A percentile compares a stretch with the other conserved stretches of the same genome.
These are phyloP conservation scores for Marvania coccoides DNA, from an alignment of 139 green algal species.

Conservation along the genomic window DNA sequence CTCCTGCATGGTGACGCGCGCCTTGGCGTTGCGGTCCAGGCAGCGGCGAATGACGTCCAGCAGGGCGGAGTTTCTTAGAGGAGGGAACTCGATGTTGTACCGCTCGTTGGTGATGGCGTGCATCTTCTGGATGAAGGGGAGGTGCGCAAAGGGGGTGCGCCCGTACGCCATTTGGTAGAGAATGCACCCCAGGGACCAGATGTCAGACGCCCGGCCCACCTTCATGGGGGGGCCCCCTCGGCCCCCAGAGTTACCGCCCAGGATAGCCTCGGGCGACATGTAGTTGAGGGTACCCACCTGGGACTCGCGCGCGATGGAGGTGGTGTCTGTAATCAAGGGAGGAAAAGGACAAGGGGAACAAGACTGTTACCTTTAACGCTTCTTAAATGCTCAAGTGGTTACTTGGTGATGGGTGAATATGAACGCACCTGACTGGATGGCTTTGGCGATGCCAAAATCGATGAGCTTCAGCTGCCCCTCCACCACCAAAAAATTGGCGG, in stretches of 20 bases:
- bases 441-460: slow-evolving; percentile 97
- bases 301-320: slow-evolving; percentile 82
- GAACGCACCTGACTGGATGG: slow-evolving; percentile 56
- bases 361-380: no score
- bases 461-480: slow-evolving; percentile 96
- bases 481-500: slow-evolving; percentile 95
- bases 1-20: slow-evolving; percentile 79
- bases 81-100: slow-evolving; percentile 56
- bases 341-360: not conserved
- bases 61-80: slow-evolving; percentile 52
- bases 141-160: slow-evolving; percentile 66
- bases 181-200: slow-evolving; percentile 95
- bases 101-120: slow-evolving; percentile 78
- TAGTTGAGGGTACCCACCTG: slow-evolving; percentile 98
- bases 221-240: slow-evolving; percentile 58
- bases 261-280: slow-evolving; percentile 95
- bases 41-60: slow-evolving; percentile 73
- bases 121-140: slow-evolving; percentile 92
- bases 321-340: slow-evolving; percentile 59
- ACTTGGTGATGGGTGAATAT: no score
- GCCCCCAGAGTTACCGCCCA: slow-evolving; percentile 69
- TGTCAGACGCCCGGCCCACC: slow-evolving; percentile 80
- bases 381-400: no score
- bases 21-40: slow-evolving; percentile 74
- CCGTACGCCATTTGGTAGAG: slow-evolving; percentile 97